These are phyloP conservation scores for Lachancea quebecensis DNA, from an alignment of 805 yeast genomes.

Conservation along the genomic window DNA sequence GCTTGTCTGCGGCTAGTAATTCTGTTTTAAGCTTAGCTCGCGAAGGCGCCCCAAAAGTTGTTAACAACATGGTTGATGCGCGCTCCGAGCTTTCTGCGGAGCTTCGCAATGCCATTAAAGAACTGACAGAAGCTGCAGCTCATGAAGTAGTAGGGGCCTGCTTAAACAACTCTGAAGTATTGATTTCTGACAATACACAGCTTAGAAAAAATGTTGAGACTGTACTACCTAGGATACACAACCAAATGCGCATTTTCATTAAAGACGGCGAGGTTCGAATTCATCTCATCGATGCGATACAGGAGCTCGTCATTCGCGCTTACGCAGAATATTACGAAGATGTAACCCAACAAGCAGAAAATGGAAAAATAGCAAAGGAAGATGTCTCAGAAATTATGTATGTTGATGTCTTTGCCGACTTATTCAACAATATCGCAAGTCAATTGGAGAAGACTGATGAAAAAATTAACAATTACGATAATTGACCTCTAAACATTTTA, in stretches of 20 bases:
- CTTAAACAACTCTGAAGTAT: slow-evolving; percentile 21
- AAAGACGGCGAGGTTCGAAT: slow-evolving; percentile 46
- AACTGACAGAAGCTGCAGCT: slow-evolving; percentile 55
- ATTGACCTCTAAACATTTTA: neutral
- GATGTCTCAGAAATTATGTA: slow-evolving; percentile 51
- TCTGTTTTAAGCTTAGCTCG: slow-evolving; percentile 45
- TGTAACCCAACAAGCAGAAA: slow-evolving; percentile 25
- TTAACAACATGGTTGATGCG: slow-evolving; percentile 76
- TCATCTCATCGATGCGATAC: slow-evolving; percentile 56
- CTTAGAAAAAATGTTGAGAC: slow-evolving; percentile 45
- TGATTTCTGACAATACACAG: slow-evolving; percentile 25
- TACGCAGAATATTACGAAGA: slow-evolving; percentile 48
- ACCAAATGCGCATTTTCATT: slow-evolving; percentile 48
- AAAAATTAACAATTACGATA: neutral
- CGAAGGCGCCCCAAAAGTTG: slow-evolving; percentile 71
- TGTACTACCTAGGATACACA: slow-evolving; percentile 51
- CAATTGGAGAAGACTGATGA: slow-evolving; percentile 3
- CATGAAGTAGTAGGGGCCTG: slow-evolving; percentile 43
- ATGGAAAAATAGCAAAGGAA: slow-evolving; percentile 19
- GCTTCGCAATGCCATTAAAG: slow-evolving; percentile 62
- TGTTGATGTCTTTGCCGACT: slow-evolving; percentile 51
- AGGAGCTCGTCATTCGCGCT: slow-evolving; percentile 49
- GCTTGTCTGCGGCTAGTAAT: slow-evolving; percentile 3
- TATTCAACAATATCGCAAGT: slow-evolving; percentile 34
- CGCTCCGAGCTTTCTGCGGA: slow-evolving; percentile 65